Evolutionary conservation across 805 yeast species (phyloP).

Genomic region (Yamadazyma paraphyllophila): DNA sequence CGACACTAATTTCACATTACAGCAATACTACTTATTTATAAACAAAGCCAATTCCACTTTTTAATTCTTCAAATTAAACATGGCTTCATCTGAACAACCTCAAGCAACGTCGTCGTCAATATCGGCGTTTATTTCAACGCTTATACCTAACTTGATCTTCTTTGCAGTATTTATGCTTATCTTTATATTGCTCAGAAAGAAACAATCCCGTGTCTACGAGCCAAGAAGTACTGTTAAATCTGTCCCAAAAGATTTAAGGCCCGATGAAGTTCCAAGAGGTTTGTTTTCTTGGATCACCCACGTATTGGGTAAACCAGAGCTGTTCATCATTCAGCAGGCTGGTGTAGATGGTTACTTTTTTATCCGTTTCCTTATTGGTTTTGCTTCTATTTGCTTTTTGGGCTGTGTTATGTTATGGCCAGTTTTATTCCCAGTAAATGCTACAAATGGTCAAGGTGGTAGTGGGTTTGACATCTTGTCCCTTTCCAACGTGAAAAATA

Average conservation of each 20-base stretch:
- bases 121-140: constrained; percentile 49
- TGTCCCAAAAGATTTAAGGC: constrained; percentile 43
- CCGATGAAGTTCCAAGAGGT: constrained; percentile 45
- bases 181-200: constrained; percentile 43
- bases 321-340: constrained; percentile 63
- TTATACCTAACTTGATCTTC: constrained; percentile 44
- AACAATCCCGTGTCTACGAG: constrained; percentile 49
- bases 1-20: constrained; percentile 5
- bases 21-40: constrained; percentile 4
- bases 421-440: constrained; percentile 69
- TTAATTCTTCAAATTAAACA: not conserved
- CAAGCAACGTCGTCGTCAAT: constrained; percentile 21
- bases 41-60: constrained; percentile 3
- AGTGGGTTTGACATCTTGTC: constrained; percentile 65
- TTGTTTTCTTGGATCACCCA: constrained; percentile 54
- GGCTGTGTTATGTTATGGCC: constrained; percentile 64
- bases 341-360: constrained; percentile 79
- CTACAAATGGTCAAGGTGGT: constrained; percentile 57
- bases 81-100: constrained; percentile 22
- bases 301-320: constrained; percentile 53
- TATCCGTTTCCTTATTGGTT: constrained; percentile 59
- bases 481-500: constrained; percentile 59
- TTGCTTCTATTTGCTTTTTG: constrained; percentile 49
- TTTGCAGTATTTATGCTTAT: constrained; percentile 39
- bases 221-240: constrained; percentile 48